Conservation (phyloP, 129 eudicot genomes). For the Flaveria sonorensis region DNA sequence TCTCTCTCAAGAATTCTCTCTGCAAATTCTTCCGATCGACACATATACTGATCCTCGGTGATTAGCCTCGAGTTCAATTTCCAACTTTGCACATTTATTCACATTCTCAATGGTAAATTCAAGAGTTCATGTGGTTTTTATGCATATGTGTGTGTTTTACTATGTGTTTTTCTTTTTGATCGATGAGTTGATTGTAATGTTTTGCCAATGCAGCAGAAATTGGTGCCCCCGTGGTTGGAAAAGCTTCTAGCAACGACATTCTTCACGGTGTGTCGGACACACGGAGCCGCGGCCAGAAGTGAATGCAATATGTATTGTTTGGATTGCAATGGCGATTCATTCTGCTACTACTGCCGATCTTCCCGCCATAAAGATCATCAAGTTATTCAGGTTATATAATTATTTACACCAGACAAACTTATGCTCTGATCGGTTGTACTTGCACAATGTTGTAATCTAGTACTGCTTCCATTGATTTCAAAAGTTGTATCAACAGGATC, state of each 20-base stretch:
- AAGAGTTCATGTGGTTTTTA: not conserved
- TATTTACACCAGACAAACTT: no score
- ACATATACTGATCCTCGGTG: not conserved
- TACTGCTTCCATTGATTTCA: no score
- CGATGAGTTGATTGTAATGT: not conserved
- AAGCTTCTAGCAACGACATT: conserved; percentile 61
- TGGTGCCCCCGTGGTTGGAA: conserved; percentile 93
- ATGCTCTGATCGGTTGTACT: no score
- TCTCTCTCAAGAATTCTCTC: conserved; percentile 38
- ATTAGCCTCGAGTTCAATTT: conserved; percentile 19
- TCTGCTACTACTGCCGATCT: conserved; percentile 93
- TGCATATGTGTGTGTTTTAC: not conserved
- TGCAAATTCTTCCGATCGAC: conserved; percentile 34
- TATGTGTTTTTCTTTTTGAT: not conserved
- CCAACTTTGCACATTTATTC: conserved; percentile 6
- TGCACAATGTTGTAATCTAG: no score
- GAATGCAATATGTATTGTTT: conserved; percentile 94
- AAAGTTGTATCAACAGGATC: no score
- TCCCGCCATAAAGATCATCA: conserved; percentile 90
- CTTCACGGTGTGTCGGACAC: conserved; percentile 71
- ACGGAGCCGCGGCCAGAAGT: conserved; percentile 81
- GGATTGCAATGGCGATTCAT: conserved; percentile 73
- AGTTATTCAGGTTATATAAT: conserved; percentile 73
- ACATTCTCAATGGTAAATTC: conserved; percentile 33
- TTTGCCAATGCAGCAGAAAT: conserved; percentile 36